Percentiles rank a stretch among this genome's conserved stretches.
Conservation (phyloP, 2,329 filamentous ascomycete species). For the Rhinocladiella mackenziei region DNA sequence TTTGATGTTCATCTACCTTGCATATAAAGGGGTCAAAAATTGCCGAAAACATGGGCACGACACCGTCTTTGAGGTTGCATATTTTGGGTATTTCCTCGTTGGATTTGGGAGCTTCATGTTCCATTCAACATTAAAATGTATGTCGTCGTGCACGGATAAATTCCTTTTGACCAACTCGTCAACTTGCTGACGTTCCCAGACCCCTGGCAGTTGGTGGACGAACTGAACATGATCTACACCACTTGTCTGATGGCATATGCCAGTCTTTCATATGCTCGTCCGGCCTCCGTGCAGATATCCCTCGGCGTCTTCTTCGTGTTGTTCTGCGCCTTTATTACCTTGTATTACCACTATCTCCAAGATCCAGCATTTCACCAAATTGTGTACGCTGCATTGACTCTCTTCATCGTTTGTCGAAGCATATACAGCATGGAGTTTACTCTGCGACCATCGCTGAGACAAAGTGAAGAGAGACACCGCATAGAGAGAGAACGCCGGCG, state of each 20-base stretch:
- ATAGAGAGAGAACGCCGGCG: too few relatives aligned
- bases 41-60: conserved; percentile 71
- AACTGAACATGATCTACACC: conserved; percentile 69
- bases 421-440: conserved; percentile 73
- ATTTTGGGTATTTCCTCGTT: conserved; percentile 58
- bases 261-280: conserved; percentile 67
- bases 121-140: conserved; percentile 61
- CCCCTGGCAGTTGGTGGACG: conserved; percentile 66
- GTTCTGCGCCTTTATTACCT: conserved; percentile 64
- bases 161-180: background rate
- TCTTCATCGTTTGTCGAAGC: conserved; percentile 65
- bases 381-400: conserved; percentile 69
- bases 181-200: conserved; percentile 41
- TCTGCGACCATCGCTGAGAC: conserved; percentile 57
- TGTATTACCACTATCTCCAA: conserved; percentile 76
- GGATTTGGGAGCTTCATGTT: conserved; percentile 61
- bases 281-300: conserved; percentile 47
- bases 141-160: too few relatives aligned
- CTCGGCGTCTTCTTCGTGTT: conserved; percentile 57
- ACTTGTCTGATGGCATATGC: conserved; percentile 68
- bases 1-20: conserved; percentile 73
- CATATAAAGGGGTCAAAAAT: conserved; percentile 68
- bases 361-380: conserved; percentile 80
- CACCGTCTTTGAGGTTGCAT: conserved; percentile 67
- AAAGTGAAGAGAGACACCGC: conserved; percentile 46